Evolutionary conservation across 345 rosid species (phyloP), one percentile per base, ranked within the genome.

Genomic region (Arabidopsis thaliana): DNA sequence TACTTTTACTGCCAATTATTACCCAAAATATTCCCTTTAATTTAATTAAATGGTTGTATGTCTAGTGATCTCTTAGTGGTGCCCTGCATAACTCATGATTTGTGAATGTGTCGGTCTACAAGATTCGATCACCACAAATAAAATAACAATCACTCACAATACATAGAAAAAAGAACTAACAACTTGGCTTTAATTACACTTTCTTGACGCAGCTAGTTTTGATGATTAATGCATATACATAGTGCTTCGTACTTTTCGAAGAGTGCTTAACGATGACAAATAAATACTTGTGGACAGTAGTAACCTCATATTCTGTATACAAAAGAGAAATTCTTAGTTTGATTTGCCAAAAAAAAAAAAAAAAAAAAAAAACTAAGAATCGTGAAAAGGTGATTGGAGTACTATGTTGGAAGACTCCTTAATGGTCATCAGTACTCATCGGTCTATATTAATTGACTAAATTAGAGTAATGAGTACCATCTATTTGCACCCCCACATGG

Each of bases 1-100:
- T 76, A 69, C 80, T 70, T 70, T 70, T 70, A 64, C 71, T 56
- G 59, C 28, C 72, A 70, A 70, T 37, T 64, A 77, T 64, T 30
- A 57, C 45, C 75, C 52, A 63, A 53, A 45, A 36, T 70, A 45
- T 70, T 70, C 66, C 22, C 32, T 56, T 45, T 30, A 11, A 28
- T 51, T 55, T 55, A 37, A 62, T 56, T 70, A 28, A 44, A 42
- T 60, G 58, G 41, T 61, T 34, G 56, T 45, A 61, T 5, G 34
- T 52, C 22, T 4, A 41, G 62, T 66, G 48, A 60, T 69, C 20
- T 74, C 52, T 6, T 48, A 49, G 74, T 60, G 74, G 79, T 67
- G 37, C 46, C 46, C 61, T 66, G 8, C 36, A 25, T 46, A 76
- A 61, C 79, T 76, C 65, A 37, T 24, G 58, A 52, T 52, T 69